Evolutionary conservation across 768 basidiomycete genomes (phyloP).

Genomic region (Leccinum longicurvipes): DNA sequence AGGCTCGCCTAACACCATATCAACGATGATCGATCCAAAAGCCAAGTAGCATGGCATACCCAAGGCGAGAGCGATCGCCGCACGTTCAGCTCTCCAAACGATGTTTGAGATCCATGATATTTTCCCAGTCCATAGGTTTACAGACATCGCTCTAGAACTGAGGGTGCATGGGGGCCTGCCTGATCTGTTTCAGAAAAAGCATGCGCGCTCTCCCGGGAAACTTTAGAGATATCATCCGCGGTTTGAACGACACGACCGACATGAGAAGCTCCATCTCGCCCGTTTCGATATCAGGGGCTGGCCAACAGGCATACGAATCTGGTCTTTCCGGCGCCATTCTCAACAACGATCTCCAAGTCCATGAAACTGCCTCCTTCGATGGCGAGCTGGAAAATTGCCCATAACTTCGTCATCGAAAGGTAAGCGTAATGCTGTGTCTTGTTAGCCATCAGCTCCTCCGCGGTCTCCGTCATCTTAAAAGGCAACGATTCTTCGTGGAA

Average conservation of each 20-base stretch:
- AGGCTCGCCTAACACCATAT: conserved; percentile 51
- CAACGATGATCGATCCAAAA: not conserved
- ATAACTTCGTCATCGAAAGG: conserved; percentile 96
- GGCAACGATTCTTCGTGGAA: conserved; percentile 94
- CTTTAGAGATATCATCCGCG: conserved; percentile 96
- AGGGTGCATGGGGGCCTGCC: conserved; percentile 95
- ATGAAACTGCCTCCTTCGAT: conserved; percentile 89
- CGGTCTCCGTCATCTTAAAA: conserved; percentile 97
- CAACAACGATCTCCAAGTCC: conserved; percentile 98
- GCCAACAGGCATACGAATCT: conserved; percentile 94
- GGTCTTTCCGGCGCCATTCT: conserved; percentile 99
- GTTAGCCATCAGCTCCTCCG: conserved; percentile 82
- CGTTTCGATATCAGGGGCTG: conserved; percentile 68
- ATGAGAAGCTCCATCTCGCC: conserved; percentile 80
- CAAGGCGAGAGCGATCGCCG: conserved; percentile 90
- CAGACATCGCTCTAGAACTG: conserved; percentile 98
- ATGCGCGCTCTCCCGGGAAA: conserved; percentile 95
- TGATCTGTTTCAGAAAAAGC: conserved; percentile 92
- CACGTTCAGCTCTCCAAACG: conserved; percentile 98
- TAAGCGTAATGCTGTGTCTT: conserved; percentile 90
- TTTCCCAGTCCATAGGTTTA: conserved; percentile 95
- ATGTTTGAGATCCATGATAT: conserved; percentile 96
- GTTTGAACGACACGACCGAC: conserved; percentile 95
- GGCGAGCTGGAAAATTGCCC: conserved; percentile 88
- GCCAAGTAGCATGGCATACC: conserved; percentile 42